Evolutionary conservation across 345 rosid species (phyloP), one percentile per base, ranked within the genome.

Genomic region (Alliaria petiolata): DNA sequence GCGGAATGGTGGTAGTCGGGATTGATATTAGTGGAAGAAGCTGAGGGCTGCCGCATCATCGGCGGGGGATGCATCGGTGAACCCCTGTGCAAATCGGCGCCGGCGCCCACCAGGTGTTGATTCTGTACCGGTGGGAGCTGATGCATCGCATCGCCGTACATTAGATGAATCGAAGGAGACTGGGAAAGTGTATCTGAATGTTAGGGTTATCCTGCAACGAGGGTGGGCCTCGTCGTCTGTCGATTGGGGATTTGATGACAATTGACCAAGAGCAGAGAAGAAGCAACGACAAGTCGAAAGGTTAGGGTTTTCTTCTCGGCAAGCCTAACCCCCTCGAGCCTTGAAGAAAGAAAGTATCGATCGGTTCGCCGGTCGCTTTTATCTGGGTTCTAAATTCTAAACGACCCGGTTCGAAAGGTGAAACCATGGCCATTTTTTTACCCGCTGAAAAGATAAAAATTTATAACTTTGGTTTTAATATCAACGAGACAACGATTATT

Each of bases 21-120:
- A 65, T 79, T 88, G 34, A 89, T 83, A 58, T 83, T 89, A 40
- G 87, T 68, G 36, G 97, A 89, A 47, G 95, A 85, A 9, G 91
- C 95, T 0, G 97, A 89, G 2, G 89, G 80, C 67, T 87, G 97
- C 25, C 97, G 85, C 90, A 89, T 85, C 90, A 91, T 91, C 13
- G 82, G 77, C 66, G 77, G 80, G 7, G 70, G 87, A 5, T 78
- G 85, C 44, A 77, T 82, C 17, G 83, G 85, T 12, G 86, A 81
- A 14, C 88, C 96, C 25, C 92, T 69, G 38, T 75, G 82, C 68
- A 69, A 54, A 64, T 84, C 87, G 25, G 77, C 82, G 16, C 70
- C 82, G 39, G 76, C 58, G 4, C 59, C 80, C 1, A 76, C 22
- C 0, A 11, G 30, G 45, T 74, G 80, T 16, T 71, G 86, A 6